Evolutionary conservation across 169 alveolate species (phyloP), one percentile per base, ranked within the genome.

Genomic region (Plasmodium gonderi): DNA sequence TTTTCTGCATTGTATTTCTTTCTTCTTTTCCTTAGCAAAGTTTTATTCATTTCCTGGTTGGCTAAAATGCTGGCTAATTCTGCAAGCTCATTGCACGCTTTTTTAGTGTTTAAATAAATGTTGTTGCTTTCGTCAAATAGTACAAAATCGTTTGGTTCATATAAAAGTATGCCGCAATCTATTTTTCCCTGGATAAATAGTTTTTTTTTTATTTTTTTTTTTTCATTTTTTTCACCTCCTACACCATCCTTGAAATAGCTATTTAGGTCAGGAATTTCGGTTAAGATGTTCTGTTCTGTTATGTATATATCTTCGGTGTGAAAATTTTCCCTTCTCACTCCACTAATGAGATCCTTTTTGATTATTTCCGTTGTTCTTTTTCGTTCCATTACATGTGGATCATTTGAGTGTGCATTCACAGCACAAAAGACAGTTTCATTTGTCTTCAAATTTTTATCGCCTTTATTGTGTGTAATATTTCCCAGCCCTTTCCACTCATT

Each of bases 81-180:
- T 54, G 47, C 33, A 87, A 87, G 65, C 38, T 87, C 93, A 29
- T 87, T 85, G 45, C 90, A 87, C 4, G 93, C 93, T 45, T 87
- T 87, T 65, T 76, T 87, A 20, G 74, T 60, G 79, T 87, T 87
- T 76, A 87, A 54, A 68, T 87, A 87, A 33, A 87, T 75, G 6
- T 40, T 87, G 26, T 75, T 51, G 8, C 45, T 38, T 40, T 87
- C 69, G 69, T 87, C 93, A 67, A 87, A 75, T 64, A 87, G 45
- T n/a, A 87, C 79, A 23, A 87, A 76, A 87, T 87, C 80, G 31
- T 83, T 54, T 75, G 90, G 38, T 17, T 87, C 89, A 23, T 77
- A 87, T 60, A 79, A 33, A 51, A 75, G 31, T 9, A 14, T 44
- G 17, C 11, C 6, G 20, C 74, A 23, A 11, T 60, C 69, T 38